Percentiles rank a stretch among this genome's conserved stretches.
phyloP scores from a whole-genome alignment of 352 stramenopile genomes.

The Aphanomyces cochlioides region DNA sequence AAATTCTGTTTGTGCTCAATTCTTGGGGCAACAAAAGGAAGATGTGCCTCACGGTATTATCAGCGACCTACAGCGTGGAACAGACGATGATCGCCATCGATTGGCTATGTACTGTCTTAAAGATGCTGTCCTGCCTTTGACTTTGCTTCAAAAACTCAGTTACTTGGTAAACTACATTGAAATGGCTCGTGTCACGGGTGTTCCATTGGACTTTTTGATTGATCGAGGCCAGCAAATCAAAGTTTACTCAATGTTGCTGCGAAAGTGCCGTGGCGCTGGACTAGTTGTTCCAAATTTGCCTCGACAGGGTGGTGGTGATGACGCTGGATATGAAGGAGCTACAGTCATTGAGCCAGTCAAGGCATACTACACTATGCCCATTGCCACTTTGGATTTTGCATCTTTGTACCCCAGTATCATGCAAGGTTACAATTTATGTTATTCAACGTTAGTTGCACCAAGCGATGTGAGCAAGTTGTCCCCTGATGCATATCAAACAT shows the following conservation, averaged over 20 bases:
- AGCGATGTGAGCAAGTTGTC: constrained; percentile 60
- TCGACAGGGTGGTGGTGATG: constrained; percentile 72
- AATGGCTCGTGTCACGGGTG: constrained; percentile 98
- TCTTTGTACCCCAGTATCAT: constrained; percentile 99
- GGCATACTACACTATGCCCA: constrained; percentile 98
- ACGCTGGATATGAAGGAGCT: constrained; percentile 95
- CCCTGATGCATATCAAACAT: constrained; percentile 85
- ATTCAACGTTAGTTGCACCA: constrained; percentile 95
- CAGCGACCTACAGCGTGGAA: constrained; percentile 90
- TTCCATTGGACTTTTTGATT: constrained; percentile 97
- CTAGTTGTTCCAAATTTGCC: constrained; percentile 96
- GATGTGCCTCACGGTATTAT: constrained; percentile 99
- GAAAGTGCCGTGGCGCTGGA: constrained; percentile 93
- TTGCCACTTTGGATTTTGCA: constrained; percentile 99
- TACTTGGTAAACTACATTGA: constrained; percentile 99
- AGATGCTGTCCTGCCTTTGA: constrained; percentile 95
- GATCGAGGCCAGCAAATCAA: constrained; percentile 98
- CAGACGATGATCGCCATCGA: constrained; percentile 95
- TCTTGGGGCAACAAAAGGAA: constrained; percentile 98
- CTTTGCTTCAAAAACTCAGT: constrained; percentile 97
- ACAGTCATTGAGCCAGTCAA: constrained; percentile 99
- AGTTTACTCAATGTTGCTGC: constrained; percentile 98
- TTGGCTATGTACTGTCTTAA: constrained; percentile 99
- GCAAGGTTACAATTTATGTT: constrained; percentile 99
- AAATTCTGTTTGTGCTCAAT: constrained; percentile 97